Base-by-base conservation (phyloP, 1,139 yeast genomes). In the Candida sp. region DNA sequence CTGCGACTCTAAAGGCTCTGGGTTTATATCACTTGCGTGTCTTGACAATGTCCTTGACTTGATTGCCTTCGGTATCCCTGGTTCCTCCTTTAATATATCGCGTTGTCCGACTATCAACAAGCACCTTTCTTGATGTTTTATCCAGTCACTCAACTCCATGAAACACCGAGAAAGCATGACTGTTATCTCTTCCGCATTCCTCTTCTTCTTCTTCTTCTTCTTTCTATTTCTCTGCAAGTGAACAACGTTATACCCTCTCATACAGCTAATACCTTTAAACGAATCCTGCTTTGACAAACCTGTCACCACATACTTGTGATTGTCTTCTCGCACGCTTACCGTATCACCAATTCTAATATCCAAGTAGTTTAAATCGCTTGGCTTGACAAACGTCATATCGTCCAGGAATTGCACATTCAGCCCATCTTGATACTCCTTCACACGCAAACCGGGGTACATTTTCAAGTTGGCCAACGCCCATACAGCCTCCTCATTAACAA, bases 161-260 rank as follows among this genome's bases (percentile, higher is more conserved):
- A 47, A 58, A 17, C 70, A 57, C 37, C 61, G 57, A 5, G 64
- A 52, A 12, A 69, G 31, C 5, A 54, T 53, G 1, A 60, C 63
- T 4, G 47, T 43, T 5, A 48, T 31, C 32, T 52, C 57, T 26
- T 49, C 50, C 40, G 48, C 49, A 53, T 55, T 58, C 31, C n/a
- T 34, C 27, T 25, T 17, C 17, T 34, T n/a, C n/a, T n/a, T n/a
- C n/a, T n/a, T n/a, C n/a, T n/a, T 23, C 7, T 33, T 25, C 49
- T 54, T 17, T 62, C 59, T 34, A 25, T 63, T 51, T 44, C 67
- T 68, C 50, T 63, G 67, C 6, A 79, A 63, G 54, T 72, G 63
- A 2, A 83, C 77, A 3, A 73, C 63, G 61, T 84, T 84, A 60
- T 72, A 86, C 0, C 91, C 91, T 58, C 90, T 67, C 50, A 84